Evolutionary conservation across 371 early-diverging fungal genomes (phyloP).

Genomic region (Rhizopus microsporus): DNA sequence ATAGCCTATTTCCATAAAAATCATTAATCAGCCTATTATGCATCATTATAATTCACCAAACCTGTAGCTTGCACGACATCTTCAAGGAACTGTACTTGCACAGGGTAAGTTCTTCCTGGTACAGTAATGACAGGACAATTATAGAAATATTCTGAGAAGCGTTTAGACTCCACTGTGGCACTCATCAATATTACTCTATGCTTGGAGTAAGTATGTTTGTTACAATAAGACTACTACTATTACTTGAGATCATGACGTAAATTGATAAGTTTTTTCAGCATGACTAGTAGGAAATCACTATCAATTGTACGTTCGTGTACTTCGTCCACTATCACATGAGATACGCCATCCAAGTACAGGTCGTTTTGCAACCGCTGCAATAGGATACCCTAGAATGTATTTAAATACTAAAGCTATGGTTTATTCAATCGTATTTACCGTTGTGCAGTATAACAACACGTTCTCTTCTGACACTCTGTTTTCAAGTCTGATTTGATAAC

Average conservation of each 20-base stretch:
- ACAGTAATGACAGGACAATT: conserved; percentile 69
- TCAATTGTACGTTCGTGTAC: conserved; percentile 86
- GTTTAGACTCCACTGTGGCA: conserved; percentile 74
- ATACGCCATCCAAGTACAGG: conserved; percentile 57
- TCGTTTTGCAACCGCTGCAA: conserved; percentile 70
- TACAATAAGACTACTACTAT: conserved; percentile 13
- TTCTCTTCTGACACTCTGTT: conserved; percentile 55
- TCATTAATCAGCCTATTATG: neutral
- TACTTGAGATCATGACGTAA: conserved; percentile 64
- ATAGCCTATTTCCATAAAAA: conserved; percentile 40
- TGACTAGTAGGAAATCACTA: conserved; percentile 78
- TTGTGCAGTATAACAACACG: conserved; percentile 74
- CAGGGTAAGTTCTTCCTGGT: conserved; percentile 84
- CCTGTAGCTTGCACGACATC: conserved; percentile 65
- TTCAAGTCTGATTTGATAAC: conserved; percentile 86
- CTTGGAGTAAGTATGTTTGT: neutral
- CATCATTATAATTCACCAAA: conserved; percentile 5
- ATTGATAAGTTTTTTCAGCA: conserved; percentile 54
- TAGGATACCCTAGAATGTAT: conserved; percentile 61
- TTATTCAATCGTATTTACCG: conserved; percentile 36
- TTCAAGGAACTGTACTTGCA: conserved; percentile 72
- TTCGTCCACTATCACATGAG: conserved; percentile 84
- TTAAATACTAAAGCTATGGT: neutral
- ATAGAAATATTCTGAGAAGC: conserved; percentile 71
- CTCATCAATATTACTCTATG: conserved; percentile 76